These are phyloP conservation scores for Citrus trifoliata DNA, from an alignment of 345 rosid species.

Conservation along the genomic window DNA sequence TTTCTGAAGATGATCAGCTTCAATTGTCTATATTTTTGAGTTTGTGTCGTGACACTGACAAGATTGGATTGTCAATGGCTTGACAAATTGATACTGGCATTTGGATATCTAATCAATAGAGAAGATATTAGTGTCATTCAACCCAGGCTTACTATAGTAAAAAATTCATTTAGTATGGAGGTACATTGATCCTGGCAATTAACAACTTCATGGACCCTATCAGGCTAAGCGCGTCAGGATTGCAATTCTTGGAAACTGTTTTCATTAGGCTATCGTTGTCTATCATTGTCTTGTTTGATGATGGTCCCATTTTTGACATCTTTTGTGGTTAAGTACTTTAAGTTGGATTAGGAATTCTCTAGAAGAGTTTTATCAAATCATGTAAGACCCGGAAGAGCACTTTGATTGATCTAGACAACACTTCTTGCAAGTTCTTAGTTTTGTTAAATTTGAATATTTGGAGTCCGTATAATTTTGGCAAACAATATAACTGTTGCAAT, in stretches of 20 bases:
- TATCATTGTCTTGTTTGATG: not conserved
- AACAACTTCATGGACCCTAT: not conserved
- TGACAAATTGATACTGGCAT: not conserved
- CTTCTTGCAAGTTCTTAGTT: not conserved
- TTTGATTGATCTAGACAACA: not conserved
- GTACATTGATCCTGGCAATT: not conserved
- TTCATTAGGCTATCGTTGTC: not conserved
- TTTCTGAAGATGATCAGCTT: not conserved
- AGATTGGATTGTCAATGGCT: not conserved
- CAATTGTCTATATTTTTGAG: not conserved
- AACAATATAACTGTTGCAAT: not conserved
- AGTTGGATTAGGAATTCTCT: not conserved
- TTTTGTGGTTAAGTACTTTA: not conserved
- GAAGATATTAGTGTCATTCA: not conserved
- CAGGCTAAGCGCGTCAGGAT: not conserved
- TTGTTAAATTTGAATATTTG: not conserved
- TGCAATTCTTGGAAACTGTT: not conserved
- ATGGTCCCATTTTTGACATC: not conserved
- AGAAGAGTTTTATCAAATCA: not conserved
- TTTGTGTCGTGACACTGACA: not conserved
- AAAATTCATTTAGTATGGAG: not conserved
- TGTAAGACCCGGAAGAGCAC: not conserved
- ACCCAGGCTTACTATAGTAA: not conserved
- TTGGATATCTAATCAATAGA: not conserved
- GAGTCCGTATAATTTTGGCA: not conserved